Base-by-base conservation (phyloP, 1,139 yeast genomes). In the Geotrichum aggregatum region DNA sequence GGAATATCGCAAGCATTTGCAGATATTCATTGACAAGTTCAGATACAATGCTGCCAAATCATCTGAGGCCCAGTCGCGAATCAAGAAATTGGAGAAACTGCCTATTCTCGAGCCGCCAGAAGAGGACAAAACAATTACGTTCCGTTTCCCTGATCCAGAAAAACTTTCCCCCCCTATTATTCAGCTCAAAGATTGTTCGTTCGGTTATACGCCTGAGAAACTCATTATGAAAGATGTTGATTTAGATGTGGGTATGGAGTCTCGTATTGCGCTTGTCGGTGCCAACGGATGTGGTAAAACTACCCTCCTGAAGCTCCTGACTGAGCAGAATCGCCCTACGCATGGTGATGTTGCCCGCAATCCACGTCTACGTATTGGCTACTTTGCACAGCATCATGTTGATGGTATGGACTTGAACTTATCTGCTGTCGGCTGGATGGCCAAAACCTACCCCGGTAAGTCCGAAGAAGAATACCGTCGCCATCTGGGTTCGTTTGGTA, bases 201-300 rank as follows among this genome's bases (percentile, higher is more conserved):
- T 94, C 66, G 96, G 96, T 35, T 92, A 92, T 69, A 71, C 71
- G 52, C 83, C 86, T 2, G 75, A 76, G 3, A 82, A 82, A 59
- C 72, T 85, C 18, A 64, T 81, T 44, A 74, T 92, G 59, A 76
- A 77, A 40, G 75, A 88, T 63, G 98, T 91, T 39, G 96, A 89
- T 62, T 71, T 92, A 60, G 96, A 89, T 61, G 88, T 92, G 48
- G 95, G 88, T 69, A 77, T 92, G 86, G 88, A 89, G 63, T 89
- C 97, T 2, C 80, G 98, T 70, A 86, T 92, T 61, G 98, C 98
- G 1, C 77, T 92, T 60, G 96, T 92, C 54, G 99, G 99, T 78
- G 98, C 97, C 59, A 92, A 92, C 69, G 99, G 99, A 75, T 88
- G 97, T 65, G 98, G 98, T 85, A 92, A 92, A 71, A 91, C 98